phyloP scores from a whole-genome alignment of 371 early-diverging fungal species.

The Sporodiniella umbellata region DNA sequence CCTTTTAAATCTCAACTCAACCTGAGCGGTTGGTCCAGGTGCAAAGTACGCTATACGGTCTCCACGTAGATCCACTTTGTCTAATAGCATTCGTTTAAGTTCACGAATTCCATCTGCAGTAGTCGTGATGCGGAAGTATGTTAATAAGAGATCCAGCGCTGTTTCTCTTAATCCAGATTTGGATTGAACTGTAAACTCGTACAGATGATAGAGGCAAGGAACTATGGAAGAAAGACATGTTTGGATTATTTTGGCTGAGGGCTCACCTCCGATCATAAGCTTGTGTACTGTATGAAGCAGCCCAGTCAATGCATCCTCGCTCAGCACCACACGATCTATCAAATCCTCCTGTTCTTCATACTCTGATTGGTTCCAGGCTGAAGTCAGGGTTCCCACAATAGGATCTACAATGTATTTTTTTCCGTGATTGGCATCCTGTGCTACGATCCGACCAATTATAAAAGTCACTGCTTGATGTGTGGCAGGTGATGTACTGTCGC shows the following conservation, averaged over 20 bases:
- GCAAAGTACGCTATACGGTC: constrained; percentile 57
- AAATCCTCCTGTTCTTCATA: constrained; percentile 2
- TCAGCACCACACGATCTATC: constrained; percentile 34
- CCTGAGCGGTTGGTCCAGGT: constrained; percentile 54
- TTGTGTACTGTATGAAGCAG: constrained; percentile 47
- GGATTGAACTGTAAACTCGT: constrained; percentile 52
- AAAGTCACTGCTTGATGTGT: constrained; percentile 50
- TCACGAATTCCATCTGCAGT: constrained; percentile 46
- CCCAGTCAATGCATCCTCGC: constrained; percentile 39
- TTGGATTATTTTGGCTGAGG: constrained; percentile 56
- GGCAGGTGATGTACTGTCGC: constrained; percentile 17
- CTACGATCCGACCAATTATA: constrained; percentile 52
- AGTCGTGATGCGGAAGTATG: constrained; percentile 54
- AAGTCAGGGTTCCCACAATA: constrained; percentile 42
- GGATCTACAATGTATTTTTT: constrained; percentile 50
- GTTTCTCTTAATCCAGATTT: constrained; percentile 50
- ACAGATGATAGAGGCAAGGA: constrained; percentile 58
- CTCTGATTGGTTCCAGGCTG: constrained; percentile 24
- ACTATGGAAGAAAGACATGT: constrained; percentile 47
- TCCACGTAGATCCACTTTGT: constrained; percentile 38
- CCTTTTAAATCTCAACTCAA: constrained; percentile 45
- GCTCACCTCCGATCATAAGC: constrained; percentile 64
- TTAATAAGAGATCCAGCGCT: constrained; percentile 45
- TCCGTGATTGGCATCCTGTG: constrained; percentile 46
- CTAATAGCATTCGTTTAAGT: constrained; percentile 54